Percentiles rank a stretch among this genome's conserved stretches.
Conservation (phyloP, 768 basidiomycete species). For the Mycena venus region DNA sequence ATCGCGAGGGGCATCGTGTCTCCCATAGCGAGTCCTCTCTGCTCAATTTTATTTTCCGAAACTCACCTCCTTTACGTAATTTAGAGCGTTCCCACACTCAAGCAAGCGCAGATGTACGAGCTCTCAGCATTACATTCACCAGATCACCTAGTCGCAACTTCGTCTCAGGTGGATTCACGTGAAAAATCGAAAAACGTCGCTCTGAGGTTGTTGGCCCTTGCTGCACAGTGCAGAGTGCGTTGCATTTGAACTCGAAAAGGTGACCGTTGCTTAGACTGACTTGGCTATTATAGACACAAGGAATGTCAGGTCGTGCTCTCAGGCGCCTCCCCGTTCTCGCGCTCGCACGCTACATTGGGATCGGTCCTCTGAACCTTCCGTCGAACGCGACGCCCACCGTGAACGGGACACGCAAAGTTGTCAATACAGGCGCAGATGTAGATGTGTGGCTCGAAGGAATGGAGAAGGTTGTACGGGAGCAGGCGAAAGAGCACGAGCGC, state of each 20-base stretch:
- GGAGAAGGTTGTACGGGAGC: conserved; percentile 77
- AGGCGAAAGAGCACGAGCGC: conserved; percentile 65
- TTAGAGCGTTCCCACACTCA: conserved; percentile 73
- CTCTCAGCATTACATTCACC: conserved; percentile 44
- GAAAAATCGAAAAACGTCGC: conserved; percentile 69
- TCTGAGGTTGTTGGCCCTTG: conserved; percentile 73
- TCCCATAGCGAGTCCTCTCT: conserved; percentile 62
- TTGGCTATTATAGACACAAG: conserved; percentile 64
- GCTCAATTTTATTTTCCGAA: background rate
- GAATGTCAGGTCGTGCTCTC: conserved; percentile 93
- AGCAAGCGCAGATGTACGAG: conserved; percentile 72
- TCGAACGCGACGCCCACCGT: background rate
- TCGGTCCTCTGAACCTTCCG: conserved; percentile 50
- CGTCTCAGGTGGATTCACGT: conserved; percentile 49
- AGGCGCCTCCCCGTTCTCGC: conserved; percentile 95
- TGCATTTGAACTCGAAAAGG: background rate
- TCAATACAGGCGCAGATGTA: conserved; percentile 54
- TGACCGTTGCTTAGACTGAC: background rate
- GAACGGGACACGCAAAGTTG: conserved; percentile 24
- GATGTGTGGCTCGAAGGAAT: conserved; percentile 89
- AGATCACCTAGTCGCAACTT: conserved; percentile 3
- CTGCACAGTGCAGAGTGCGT: conserved; percentile 84
- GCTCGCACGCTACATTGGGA: conserved; percentile 84
- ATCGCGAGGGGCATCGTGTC: conserved; percentile 79
- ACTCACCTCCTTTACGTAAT: conserved; percentile 7